phyloP scores from a whole-genome alignment of 257 asterid species.

The Avicennia marina region DNA sequence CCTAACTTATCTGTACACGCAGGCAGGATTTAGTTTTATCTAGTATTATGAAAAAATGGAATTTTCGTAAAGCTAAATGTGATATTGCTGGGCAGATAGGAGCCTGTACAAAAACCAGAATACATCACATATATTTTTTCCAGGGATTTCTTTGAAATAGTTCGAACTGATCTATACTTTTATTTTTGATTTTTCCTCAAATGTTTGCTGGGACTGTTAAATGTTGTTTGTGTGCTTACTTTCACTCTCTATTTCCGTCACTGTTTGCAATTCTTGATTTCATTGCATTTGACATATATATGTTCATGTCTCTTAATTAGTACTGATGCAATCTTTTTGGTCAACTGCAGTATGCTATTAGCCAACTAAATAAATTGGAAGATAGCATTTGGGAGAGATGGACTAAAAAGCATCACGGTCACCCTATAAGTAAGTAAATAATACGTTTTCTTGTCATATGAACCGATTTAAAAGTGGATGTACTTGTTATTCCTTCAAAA shows the following conservation, averaged over 20 bases:
- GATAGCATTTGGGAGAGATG: slow-evolving; percentile 92
- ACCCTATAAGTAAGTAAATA: slow-evolving; percentile 38
- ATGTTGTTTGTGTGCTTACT: background rate
- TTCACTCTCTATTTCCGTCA: slow-evolving; percentile 5
- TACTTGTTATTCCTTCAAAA: background rate
- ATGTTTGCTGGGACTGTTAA: background rate
- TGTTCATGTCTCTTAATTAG: background rate
- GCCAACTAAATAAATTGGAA: slow-evolving; percentile 87
- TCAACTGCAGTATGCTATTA: slow-evolving; percentile 65
- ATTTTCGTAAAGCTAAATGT: no score
- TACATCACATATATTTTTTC: no score
- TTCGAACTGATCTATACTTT: no score
- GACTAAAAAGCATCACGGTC: slow-evolving; percentile 47
- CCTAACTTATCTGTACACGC: no score
- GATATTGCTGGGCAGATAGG: no score
- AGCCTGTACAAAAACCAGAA: no score
- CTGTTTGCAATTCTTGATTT: slow-evolving; percentile 8
- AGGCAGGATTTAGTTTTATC: no score
- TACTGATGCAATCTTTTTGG: slow-evolving; percentile 28
- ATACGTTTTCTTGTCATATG: background rate
- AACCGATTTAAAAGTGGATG: slow-evolving; percentile 7
- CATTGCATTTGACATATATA: no score
- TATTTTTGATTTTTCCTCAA: no score
- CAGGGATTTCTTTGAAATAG: no score
- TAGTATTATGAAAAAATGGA: no score